Conservation (phyloP, 1,284 basidiomycete genomes). For the Heterobasidion occidentale region DNA sequence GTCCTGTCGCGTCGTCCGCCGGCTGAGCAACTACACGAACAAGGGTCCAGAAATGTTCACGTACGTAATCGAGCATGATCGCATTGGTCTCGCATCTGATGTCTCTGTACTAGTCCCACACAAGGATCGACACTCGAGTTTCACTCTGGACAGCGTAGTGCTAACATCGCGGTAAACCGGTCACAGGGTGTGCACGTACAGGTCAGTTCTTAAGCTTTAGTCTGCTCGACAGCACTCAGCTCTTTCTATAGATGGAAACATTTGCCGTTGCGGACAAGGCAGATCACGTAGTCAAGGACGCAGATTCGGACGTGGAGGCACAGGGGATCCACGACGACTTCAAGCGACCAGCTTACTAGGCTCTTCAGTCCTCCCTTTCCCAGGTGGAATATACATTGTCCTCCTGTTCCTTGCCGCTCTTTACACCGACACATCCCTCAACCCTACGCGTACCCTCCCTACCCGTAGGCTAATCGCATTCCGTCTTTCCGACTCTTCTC, state of each 20-base stretch:
- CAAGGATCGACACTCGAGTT: background rate
- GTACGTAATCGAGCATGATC: slow-evolving; percentile 27
- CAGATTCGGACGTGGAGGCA: background rate
- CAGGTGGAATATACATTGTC: background rate
- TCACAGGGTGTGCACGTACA: background rate
- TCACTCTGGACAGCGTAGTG: background rate
- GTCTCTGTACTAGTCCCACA: background rate
- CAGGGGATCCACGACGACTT: background rate
- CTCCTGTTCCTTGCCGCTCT: no score
- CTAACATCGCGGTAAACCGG: background rate
- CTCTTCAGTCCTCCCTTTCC: background rate
- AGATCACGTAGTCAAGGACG: background rate
- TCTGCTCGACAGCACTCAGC: background rate
- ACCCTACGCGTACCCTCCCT: no score
- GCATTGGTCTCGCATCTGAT: background rate
- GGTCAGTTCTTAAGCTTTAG: background rate
- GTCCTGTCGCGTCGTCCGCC: slow-evolving; percentile 59
- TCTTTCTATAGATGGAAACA: background rate
- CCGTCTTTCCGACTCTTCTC: no score
- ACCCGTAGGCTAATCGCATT: no score
- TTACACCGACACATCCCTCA: no score
- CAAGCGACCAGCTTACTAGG: background rate
- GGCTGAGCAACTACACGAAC: slow-evolving; percentile 50
- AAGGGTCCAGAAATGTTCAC: slow-evolving; percentile 43
- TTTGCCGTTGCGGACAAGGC: background rate